These are phyloP conservation scores for Kodamaea kakaduensis DNA, from an alignment of 805 yeast species.

Conservation along the genomic window DNA sequence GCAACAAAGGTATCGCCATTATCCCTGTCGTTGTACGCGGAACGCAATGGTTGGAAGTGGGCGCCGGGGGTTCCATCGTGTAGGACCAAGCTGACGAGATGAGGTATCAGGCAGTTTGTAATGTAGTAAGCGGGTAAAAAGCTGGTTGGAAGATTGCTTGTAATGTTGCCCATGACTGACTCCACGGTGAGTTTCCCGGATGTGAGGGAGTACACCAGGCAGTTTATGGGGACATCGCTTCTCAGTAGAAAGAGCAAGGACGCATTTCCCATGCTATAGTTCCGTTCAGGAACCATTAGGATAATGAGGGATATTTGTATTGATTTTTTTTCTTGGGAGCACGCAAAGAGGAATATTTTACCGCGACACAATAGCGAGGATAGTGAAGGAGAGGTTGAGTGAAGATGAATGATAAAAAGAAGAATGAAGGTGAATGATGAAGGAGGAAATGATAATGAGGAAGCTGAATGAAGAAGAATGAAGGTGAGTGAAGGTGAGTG, in stretches of 20 bases:
- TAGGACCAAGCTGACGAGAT: conserved; percentile 11
- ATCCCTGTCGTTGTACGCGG: conserved; percentile 28
- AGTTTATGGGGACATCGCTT: conserved; percentile 23
- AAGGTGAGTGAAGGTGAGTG: no score
- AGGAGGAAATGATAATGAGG: no score
- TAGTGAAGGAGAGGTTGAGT: no score
- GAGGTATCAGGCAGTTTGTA: conserved; percentile 40
- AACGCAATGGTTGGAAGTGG: no score
- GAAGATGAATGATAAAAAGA: no score
- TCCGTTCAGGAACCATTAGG: conserved; percentile 3
- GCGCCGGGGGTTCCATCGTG: no score
- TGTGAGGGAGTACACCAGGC: conserved; percentile 37
- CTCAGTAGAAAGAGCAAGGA: conserved; percentile 19
- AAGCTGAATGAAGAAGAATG: no score
- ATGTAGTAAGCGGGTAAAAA: conserved; percentile 42
- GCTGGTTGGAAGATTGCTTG: conserved; percentile 11
- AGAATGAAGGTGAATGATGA: no score
- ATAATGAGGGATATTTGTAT: no score
- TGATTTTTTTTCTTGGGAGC: no score
- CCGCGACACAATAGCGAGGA: no score
- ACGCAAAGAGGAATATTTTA: no score
- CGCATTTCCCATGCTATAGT: conserved; percentile 17
- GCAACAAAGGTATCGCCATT: conserved; percentile 43
- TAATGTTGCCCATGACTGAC: conserved; percentile 16
- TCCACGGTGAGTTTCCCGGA: conserved; percentile 27